Conservation (phyloP, 139 green algal genomes). For the Pseudopediastrum boryanum region DNA sequence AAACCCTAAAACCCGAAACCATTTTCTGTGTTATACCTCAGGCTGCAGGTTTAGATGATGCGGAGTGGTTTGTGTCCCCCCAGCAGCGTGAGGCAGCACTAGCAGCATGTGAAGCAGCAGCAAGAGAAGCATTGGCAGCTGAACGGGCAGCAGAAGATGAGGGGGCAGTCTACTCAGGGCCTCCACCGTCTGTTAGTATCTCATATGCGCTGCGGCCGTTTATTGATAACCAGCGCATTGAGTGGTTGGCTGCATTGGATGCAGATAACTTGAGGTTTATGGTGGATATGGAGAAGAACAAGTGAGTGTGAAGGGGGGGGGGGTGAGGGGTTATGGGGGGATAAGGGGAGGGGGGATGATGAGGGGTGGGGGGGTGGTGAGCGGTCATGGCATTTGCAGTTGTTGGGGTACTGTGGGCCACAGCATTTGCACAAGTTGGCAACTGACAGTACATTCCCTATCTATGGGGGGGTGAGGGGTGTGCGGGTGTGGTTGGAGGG, state of each 20-base stretch:
- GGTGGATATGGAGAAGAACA: too few species aligned
- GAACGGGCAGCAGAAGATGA: slow-evolving; percentile 16
- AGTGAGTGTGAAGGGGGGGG: too few species aligned
- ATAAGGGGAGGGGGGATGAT: too few species aligned
- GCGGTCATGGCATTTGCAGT: too few species aligned
- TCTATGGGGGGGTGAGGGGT: too few species aligned
- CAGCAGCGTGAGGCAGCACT: background rate
- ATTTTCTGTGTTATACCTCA: background rate
- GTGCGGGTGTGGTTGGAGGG: too few species aligned
- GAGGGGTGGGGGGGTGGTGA: too few species aligned
- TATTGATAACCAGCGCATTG: slow-evolving; percentile 15
- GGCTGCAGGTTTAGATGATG: background rate
- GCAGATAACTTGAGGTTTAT: slow-evolving; percentile 24
- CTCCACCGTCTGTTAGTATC: background rate
- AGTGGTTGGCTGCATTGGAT: slow-evolving; percentile 7
- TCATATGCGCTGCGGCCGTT: slow-evolving; percentile 13
- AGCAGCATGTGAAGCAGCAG: slow-evolving; percentile 18
- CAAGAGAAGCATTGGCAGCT: background rate
- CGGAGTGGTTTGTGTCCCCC: slow-evolving; percentile 23
- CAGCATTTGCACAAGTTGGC: background rate
- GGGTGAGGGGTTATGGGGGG: too few species aligned
- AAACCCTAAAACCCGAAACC: background rate
- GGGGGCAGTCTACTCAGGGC: background rate
- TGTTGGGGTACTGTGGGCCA: background rate
- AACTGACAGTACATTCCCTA: too few species aligned